Conservation (phyloP, 2,329 filamentous ascomycete genomes). For the Epichloe glyceriae region DNA sequence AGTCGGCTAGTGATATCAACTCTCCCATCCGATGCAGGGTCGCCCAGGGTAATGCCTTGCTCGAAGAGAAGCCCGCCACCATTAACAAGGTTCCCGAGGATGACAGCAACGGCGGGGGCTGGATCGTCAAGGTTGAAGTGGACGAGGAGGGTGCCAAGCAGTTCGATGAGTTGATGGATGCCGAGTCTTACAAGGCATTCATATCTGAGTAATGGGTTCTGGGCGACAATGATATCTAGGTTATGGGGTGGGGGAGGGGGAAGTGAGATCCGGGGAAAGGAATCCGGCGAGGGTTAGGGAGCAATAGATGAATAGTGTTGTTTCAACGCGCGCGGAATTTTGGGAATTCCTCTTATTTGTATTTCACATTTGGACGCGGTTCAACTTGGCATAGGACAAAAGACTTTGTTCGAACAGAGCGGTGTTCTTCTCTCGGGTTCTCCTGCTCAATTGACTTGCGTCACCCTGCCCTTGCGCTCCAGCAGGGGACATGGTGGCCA, state of each 20-base stretch:
- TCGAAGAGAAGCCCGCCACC: constrained; percentile 74
- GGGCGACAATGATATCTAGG: too few species aligned
- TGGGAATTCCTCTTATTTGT: not conserved
- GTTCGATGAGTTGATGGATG: constrained; percentile 64
- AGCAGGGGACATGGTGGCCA: not conserved
- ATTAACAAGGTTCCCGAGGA: constrained; percentile 89
- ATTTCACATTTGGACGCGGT: constrained; percentile 2
- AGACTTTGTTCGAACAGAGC: not conserved
- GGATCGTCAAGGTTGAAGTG: constrained; percentile 83
- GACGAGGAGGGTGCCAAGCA: constrained; percentile 51
- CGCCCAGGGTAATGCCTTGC: constrained; percentile 54
- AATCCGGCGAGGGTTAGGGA: too few species aligned
- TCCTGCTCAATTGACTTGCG: too few species aligned
- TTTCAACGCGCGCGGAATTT: not conserved
- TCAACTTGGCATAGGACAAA: constrained; percentile 6
- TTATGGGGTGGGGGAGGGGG: not conserved
- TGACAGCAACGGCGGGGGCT: constrained; percentile 61
- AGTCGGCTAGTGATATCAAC: constrained; percentile 96
- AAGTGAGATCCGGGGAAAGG: not conserved
- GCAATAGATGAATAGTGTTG: not conserved
- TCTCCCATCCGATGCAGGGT: constrained; percentile 72
- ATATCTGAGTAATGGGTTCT: constrained; percentile 24
- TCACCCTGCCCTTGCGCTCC: too few species aligned
- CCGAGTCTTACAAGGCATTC: constrained; percentile 64
- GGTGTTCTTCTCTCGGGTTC: not conserved